phyloP scores from a whole-genome alignment of 495 filamentous ascomycete species.

The Podospora pseudopauciseta region DNA sequence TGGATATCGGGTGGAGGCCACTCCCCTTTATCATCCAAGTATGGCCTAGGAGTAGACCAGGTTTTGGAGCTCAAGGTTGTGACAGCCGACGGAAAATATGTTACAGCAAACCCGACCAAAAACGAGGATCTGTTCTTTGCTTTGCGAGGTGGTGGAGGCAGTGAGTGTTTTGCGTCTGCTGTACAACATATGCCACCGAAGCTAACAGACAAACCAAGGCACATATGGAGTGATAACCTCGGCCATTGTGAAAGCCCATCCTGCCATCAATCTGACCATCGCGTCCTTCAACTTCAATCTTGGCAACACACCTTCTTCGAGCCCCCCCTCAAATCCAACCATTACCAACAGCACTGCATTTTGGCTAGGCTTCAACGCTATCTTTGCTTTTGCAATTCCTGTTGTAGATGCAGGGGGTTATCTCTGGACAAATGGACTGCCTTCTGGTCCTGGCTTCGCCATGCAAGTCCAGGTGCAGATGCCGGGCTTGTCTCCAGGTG shows the following conservation, averaged over 20 bases:
- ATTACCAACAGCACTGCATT: slow-evolving; percentile 37
- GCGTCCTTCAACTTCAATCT: slow-evolving; percentile 28
- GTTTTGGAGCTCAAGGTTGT: slow-evolving; percentile 44
- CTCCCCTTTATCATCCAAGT: slow-evolving; percentile 25
- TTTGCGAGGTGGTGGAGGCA: slow-evolving; percentile 36
- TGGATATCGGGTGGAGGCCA: slow-evolving; percentile 46
- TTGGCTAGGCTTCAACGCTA: slow-evolving; percentile 44
- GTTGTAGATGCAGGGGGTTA: slow-evolving; percentile 44
- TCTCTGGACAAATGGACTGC: slow-evolving; percentile 40
- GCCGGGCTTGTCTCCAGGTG: slow-evolving; percentile 19
- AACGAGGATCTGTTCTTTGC: slow-evolving; percentile 51
- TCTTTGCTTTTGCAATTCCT: slow-evolving; percentile 40
- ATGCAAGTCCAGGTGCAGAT: slow-evolving; percentile 35
- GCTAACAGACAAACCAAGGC: slow-evolving; percentile 26
- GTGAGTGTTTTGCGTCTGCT: not conserved
- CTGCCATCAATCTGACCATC: slow-evolving; percentile 32
- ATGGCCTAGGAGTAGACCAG: slow-evolving; percentile 44
- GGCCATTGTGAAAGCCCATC: slow-evolving; percentile 44
- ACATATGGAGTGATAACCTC: slow-evolving; percentile 57
- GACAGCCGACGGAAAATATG: slow-evolving; percentile 39
- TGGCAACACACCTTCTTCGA: slow-evolving; percentile 32
- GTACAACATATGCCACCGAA: not conserved
- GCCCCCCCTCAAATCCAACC: slow-evolving; percentile 1
- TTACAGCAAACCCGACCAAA: slow-evolving; percentile 37
- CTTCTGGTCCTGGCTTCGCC: slow-evolving; percentile 17